These are phyloP conservation scores for Phaeoacremonium minimum DNA, from an alignment of 2,329 filamentous ascomycete species.

Conservation along the genomic window DNA sequence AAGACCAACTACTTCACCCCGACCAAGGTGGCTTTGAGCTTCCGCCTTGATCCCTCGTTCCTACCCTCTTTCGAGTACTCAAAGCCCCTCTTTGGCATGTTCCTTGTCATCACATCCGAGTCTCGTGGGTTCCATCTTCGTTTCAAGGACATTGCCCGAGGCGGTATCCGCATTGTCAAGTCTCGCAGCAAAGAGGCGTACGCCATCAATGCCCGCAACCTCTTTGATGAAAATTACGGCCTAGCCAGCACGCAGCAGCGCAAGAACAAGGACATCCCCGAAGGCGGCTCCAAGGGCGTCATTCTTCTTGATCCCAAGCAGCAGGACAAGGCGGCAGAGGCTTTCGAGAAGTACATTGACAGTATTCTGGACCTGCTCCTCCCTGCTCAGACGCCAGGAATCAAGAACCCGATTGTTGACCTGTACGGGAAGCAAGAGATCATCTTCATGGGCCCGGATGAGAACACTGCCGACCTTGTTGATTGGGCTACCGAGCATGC, in stretches of 20 bases:
- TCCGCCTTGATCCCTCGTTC: slow-evolving; percentile 87
- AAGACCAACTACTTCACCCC: slow-evolving; percentile 99
- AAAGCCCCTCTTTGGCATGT: slow-evolving; percentile 94
- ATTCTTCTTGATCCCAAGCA: slow-evolving; percentile 90
- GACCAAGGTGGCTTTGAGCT: slow-evolving; percentile 96
- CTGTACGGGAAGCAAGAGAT: slow-evolving; percentile 94
- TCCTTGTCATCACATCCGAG: slow-evolving; percentile 94
- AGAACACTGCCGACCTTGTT: slow-evolving; percentile 96
- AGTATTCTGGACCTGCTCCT: slow-evolving; percentile 93
- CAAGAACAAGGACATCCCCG: slow-evolving; percentile 99
- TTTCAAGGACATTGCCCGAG: slow-evolving; percentile 94
- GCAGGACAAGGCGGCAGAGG: slow-evolving; percentile 86
- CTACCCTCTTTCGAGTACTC: slow-evolving; percentile 90
- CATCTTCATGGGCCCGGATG: slow-evolving; percentile 96
- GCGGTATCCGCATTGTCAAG: slow-evolving; percentile 98
- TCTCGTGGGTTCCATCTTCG: slow-evolving; percentile 96
- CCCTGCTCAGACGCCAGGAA: slow-evolving; percentile 84
- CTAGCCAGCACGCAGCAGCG: slow-evolving; percentile 97
- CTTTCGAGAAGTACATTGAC: slow-evolving; percentile 99
- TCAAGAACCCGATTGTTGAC: slow-evolving; percentile 98
- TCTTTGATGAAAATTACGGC: slow-evolving; percentile 99
- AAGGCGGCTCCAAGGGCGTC: slow-evolving; percentile 96
- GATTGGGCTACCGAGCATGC: slow-evolving; percentile 99
- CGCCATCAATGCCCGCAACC: slow-evolving; percentile 88
- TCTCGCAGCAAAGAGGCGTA: slow-evolving; percentile 95